Percentiles rank a stretch among this genome's conserved stretches.
These are phyloP conservation scores for Mycena vitilis DNA, from an alignment of 768 basidiomycete genomes.

Conservation along the genomic window DNA sequence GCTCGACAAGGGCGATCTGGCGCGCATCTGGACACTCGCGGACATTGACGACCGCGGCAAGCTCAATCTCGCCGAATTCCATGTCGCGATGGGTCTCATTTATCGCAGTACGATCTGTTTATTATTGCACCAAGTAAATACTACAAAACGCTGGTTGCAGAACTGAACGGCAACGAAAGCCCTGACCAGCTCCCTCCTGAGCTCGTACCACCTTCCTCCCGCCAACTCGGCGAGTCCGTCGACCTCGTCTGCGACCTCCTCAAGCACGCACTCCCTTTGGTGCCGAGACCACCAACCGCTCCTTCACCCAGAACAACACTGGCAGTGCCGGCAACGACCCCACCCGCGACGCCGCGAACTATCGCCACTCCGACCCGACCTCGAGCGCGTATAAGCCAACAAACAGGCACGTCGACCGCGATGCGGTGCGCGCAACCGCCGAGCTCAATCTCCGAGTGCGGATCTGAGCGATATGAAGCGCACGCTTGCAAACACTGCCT, in stretches of 20 bases:
- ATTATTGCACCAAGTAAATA: constrained; percentile 5
- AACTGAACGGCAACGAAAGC: constrained; percentile 90
- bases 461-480: constrained; percentile 92
- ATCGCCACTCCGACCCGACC: constrained; percentile 84
- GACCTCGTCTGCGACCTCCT: constrained; percentile 90
- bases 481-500: constrained; percentile 80
- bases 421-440: constrained; percentile 77
- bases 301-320: constrained; percentile 70
- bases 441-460: constrained; percentile 72
- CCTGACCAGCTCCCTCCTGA: constrained; percentile 90
- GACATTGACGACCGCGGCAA: constrained; percentile 96
- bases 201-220: constrained; percentile 90
- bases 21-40: constrained; percentile 93
- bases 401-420: too few species aligned
- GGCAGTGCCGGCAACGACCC: constrained; percentile 63
- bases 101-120: too few species aligned
- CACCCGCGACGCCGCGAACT: constrained; percentile 89
- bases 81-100: constrained; percentile 99
- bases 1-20: constrained; percentile 87
- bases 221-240: constrained; percentile 90
- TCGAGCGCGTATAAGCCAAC: constrained; percentile 74
- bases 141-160: constrained; percentile 52
- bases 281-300: constrained; percentile 70
- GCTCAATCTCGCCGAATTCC: constrained; percentile 95
- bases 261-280: constrained; percentile 76